Base-by-base conservation (phyloP, 208 protist species). In the Sergeia podlipaevii region DNA sequence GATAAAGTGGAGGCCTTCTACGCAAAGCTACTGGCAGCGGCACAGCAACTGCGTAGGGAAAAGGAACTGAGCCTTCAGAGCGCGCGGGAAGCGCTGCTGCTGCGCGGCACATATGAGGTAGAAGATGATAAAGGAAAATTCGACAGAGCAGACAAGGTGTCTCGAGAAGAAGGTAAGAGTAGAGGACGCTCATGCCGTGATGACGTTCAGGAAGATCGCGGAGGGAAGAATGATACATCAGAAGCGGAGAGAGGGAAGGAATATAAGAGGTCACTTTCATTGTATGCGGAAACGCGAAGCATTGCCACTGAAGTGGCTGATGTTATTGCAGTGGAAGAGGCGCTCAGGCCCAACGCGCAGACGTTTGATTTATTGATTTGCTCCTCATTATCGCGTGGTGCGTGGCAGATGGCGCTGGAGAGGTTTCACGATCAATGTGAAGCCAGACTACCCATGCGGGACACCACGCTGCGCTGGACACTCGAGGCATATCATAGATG, bases 291-390 rank as follows among this genome's bases (percentile, higher is more conserved):
- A 4, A 6, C n/a, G 28, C n/a, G 6, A 32, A 2, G 47, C 21
- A 45, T 30, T 18, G 34, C 20, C 18, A 37, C n/a, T 7, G 53
- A 71, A 29, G 23, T 82, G 0, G 34, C 24, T 28, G 74, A 81
- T 26, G 43, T 81, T 24, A 30, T 32, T 0, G 36, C 53, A 30
- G 70, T 72, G 51, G 74, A 69, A 36, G 37, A 44, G 5, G 50
- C 71, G 7, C 65, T 91, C 6, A 51, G 63, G 23, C 79, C 83
- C 18, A 88, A 77, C 44, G 41, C 49, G 55, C 77, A 80, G 48
- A 91, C 76, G 15, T 91, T 83, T 48, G 74, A 88, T 3, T 49
- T 77, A 17, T 69, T 87, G n/a, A 74, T 91, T 61, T 33, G 20
- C 6, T 70, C 64, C 18, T 69, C 79, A 1, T 63, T 91, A 21